These are phyloP conservation scores for Tricladium varicosporioides DNA, from an alignment of 2,329 filamentous ascomycete species.

Conservation along the genomic window DNA sequence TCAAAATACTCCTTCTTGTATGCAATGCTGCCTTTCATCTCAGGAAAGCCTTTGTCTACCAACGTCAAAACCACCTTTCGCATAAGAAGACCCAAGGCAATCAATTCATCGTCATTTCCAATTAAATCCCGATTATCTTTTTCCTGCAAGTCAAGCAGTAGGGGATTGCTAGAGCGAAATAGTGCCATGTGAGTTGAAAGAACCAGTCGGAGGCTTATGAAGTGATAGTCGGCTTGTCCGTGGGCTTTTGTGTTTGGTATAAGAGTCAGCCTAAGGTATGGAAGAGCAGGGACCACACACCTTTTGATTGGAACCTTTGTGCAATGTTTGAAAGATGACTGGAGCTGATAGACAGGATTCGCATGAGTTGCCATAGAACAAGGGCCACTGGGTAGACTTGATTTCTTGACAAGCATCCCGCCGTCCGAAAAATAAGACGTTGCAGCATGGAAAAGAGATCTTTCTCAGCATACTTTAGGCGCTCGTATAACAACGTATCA, in stretches of 20 bases:
- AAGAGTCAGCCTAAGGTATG: neutral
- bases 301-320: conserved; percentile 14
- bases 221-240: conserved; percentile 21
- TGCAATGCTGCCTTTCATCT: conserved; percentile 28
- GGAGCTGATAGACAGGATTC: conserved; percentile 21
- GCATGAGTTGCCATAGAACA: conserved; percentile 26
- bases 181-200: conserved; percentile 27
- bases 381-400: conserved; percentile 28
- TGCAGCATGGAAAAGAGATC: conserved; percentile 26
- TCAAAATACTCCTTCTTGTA: conserved; percentile 26
- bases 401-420: conserved; percentile 23
- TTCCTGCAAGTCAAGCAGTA: conserved; percentile 26
- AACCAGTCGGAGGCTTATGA: conserved; percentile 22
- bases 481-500: conserved; percentile 29
- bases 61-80: conserved; percentile 24
- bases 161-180: conserved; percentile 26
- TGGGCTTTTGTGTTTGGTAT: neutral
- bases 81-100: conserved; percentile 23
- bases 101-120: conserved; percentile 19
- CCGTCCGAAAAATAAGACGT: conserved; percentile 25
- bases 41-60: conserved; percentile 22
- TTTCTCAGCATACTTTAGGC: conserved; percentile 22
- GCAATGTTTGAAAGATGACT: conserved; percentile 22
- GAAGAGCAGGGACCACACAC: neutral
- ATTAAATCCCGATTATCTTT: conserved; percentile 23